Conservation (phyloP, 2,329 filamentous ascomycete genomes). For the Lachnellula willkommii region DNA sequence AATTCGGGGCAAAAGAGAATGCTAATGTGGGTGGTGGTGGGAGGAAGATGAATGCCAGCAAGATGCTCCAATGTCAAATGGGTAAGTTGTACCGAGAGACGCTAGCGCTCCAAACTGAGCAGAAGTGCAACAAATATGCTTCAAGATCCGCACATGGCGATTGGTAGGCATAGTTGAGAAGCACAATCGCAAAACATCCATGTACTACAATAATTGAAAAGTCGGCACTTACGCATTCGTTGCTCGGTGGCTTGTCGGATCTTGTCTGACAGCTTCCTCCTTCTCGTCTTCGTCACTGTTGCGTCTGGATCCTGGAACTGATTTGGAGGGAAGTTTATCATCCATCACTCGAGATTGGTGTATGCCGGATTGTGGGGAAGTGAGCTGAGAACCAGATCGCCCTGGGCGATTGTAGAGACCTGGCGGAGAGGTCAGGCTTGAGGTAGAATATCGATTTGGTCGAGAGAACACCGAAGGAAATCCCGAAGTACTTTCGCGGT, state of each 20-base stretch:
- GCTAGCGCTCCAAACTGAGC: neutral
- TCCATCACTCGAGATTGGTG: constrained; percentile 54
- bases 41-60: too few relatives aligned
- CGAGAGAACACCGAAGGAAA: constrained; percentile 78
- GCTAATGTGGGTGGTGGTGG: too few relatives aligned
- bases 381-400: constrained; percentile 72
- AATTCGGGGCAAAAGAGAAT: too few relatives aligned
- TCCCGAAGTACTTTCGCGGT: constrained; percentile 64
- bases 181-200: too few relatives aligned
- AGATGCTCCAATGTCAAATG: neutral
- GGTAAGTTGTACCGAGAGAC: neutral
- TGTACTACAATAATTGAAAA: too few relatives aligned
- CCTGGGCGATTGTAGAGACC: constrained; percentile 68
- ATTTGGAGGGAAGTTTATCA: constrained; percentile 70
- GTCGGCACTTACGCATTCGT: constrained; percentile 67
- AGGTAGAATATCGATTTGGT: constrained; percentile 82
- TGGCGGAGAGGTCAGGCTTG: constrained; percentile 77
- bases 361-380: constrained; percentile 66
- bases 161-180: neutral
- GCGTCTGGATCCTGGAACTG: constrained; percentile 77
- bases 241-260: constrained; percentile 66
- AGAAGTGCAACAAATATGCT: neutral
- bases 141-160: neutral
- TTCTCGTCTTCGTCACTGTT: constrained; percentile 91
- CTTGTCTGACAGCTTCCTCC: constrained; percentile 64